Conservation (phyloP, 1,284 basidiomycete species). For the Mycosarcoma mackinlayi region DNA sequence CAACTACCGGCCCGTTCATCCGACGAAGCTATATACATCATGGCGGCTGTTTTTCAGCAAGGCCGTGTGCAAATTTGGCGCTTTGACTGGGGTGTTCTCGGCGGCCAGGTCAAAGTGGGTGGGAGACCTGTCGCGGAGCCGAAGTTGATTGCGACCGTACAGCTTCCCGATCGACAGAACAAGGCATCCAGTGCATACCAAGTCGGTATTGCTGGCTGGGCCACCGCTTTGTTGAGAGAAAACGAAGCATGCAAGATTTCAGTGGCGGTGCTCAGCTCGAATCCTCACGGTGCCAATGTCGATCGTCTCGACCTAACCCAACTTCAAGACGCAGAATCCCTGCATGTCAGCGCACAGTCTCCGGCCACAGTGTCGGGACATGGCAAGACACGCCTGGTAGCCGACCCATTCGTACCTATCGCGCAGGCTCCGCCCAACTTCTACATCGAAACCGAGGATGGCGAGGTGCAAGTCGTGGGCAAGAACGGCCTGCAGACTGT, state of each 20-base stretch:
- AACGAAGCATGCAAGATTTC: constrained; percentile 27
- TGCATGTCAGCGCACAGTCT: not conserved
- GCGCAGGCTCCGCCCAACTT: constrained; percentile 14
- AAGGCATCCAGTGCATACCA: constrained; percentile 16
- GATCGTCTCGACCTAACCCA: constrained; percentile 19
- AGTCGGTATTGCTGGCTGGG: constrained; percentile 43
- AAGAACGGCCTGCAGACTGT: constrained; percentile 12
- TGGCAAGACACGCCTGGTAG: constrained; percentile 24
- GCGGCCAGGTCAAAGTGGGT: constrained; percentile 35
- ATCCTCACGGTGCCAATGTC: constrained; percentile 4
- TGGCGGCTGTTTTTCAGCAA: constrained; percentile 76
- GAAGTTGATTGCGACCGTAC: constrained; percentile 18
- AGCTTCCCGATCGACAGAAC: constrained; percentile 1
- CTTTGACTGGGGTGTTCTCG: constrained; percentile 55
- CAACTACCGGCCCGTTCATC: constrained; percentile 71
- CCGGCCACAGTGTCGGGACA: not conserved
- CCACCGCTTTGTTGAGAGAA: constrained; percentile 3
- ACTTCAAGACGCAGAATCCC: not conserved
- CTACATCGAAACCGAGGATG: constrained; percentile 40
- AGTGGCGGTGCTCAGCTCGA: constrained; percentile 37
- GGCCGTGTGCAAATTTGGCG: constrained; percentile 75
- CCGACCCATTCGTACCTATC: constrained; percentile 37
- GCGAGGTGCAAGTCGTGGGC: constrained; percentile 16
- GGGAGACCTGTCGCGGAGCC: constrained; percentile 40
- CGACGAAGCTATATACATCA: constrained; percentile 70